Base-by-base conservation (phyloP, 2,329 filamentous ascomycete species). In the Pseudogymnoascus sp. region DNA sequence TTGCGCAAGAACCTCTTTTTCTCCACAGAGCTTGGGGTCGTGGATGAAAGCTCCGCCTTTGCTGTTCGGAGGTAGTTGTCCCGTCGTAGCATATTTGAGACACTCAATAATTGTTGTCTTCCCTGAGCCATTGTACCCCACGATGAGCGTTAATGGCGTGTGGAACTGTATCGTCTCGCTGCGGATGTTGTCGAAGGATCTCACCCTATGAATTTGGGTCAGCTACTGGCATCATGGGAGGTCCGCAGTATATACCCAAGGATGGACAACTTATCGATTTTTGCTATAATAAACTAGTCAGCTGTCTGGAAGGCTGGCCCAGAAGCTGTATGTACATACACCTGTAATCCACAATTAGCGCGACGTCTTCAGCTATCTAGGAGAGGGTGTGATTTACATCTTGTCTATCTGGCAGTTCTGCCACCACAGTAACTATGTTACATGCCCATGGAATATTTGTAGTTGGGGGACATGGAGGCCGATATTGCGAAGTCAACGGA, bases 21-120 rank as follows among this genome's bases (percentile, higher is more conserved):
- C 92, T 63, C 89, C 90, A 67, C 84, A 86, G 59, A 96, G 81
- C 83, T 94, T 94, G n/a, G 94, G 94, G 71, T 99, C 94, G 74
- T 99, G 93, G 66, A 99, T 91, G 74, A 97, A 99, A 60, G 93
- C 92, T 33, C 92, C 92, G 28, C 89, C 89, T 69, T 87, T 89
- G 73, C 88, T 92, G 79, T 97, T 96, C 33, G 94, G 91, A 1
- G 94, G 94, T 59, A 96, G 83, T 71, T 95, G 90, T 63, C 94
- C 95, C 6, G 92, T 97, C 16, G 95, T 97, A 61, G 91, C 92
- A 85, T 97, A 99, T 74, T 97, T 97, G 72, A 99, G 88, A 74
- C 92, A 96, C 76, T 99, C 94, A 76, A 99, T 99, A 73, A 99
- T 96, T 64, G 94, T 97, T 8, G 94, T 99, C 79, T 99, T 99